phyloP scores from a whole-genome alignment of 495 filamentous ascomycete genomes.

The Choiromyces venosus region DNA sequence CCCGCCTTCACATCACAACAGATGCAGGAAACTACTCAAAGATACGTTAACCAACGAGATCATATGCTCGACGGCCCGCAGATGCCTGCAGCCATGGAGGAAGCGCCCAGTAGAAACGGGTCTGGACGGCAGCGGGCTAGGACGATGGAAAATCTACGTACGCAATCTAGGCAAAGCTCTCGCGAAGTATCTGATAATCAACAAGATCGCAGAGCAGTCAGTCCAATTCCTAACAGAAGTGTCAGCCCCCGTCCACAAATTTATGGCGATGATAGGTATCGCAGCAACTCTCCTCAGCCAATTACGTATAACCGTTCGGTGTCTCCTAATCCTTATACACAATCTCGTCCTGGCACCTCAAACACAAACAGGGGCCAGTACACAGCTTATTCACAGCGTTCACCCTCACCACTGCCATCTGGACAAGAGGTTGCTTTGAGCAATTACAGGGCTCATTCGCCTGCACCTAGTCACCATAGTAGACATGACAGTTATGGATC shows the following conservation, averaged over 20 bases:
- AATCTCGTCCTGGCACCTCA: slow-evolving; percentile 38
- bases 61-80: slow-evolving; percentile 63
- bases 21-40: slow-evolving; percentile 88
- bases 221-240: slow-evolving; percentile 53
- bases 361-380: slow-evolving; percentile 36
- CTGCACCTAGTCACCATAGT: slow-evolving; percentile 38
- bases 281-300: slow-evolving; percentile 34
- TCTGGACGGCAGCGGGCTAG: slow-evolving; percentile 40
- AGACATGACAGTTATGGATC: slow-evolving; percentile 53
- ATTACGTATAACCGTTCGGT: slow-evolving; percentile 33
- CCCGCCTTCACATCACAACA: slow-evolving; percentile 85
- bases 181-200: slow-evolving; percentile 46
- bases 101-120: slow-evolving; percentile 41
- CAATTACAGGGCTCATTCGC: slow-evolving; percentile 33
- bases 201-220: slow-evolving; percentile 31
- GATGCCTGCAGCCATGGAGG: slow-evolving; percentile 41
- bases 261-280: slow-evolving; percentile 40
- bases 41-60: slow-evolving; percentile 75
- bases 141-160: slow-evolving; percentile 37
- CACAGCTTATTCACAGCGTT: slow-evolving; percentile 39
- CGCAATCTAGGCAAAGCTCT: slow-evolving; percentile 35
- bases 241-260: slow-evolving; percentile 52
- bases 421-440: slow-evolving; percentile 39
- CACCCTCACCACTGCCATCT: slow-evolving; percentile 35
- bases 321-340: slow-evolving; percentile 41